Evolutionary conservation across 202 grass and related monocot species (phyloP).

Genomic region (Alloteropsis angusta): DNA sequence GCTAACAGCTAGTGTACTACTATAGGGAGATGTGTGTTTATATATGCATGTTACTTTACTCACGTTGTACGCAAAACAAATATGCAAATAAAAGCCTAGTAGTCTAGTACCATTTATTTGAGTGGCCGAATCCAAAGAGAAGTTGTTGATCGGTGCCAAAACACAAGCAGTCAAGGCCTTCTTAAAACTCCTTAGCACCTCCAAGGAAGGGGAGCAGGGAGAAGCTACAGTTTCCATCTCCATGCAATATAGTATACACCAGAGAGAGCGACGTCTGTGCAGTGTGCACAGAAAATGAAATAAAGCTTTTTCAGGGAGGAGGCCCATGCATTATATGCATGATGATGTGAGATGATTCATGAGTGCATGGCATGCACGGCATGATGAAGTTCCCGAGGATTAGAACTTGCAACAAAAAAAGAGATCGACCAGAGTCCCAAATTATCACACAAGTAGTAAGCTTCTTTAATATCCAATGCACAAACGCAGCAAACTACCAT

Average conservation of each 20-base stretch:
- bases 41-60: background rate
- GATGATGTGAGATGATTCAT: background rate
- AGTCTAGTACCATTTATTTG: background rate
- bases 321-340: background rate
- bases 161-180: background rate
- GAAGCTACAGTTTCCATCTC: constrained; percentile 38
- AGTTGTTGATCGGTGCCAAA: background rate
- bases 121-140: background rate
- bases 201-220: constrained; percentile 23
- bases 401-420: background rate
- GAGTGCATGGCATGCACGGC: background rate
- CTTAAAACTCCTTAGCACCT: constrained; percentile 30
- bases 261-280: background rate
- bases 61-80: constrained; percentile 6
- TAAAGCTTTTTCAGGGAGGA: constrained; percentile 11
- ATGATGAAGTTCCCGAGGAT: background rate
- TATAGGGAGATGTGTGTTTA: background rate
- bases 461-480: constrained; percentile 8
- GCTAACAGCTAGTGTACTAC: background rate
- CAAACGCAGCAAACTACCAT: background rate
- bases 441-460: constrained; percentile 8
- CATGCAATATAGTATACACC: constrained; percentile 4
- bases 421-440: background rate
- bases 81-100: background rate
- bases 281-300: constrained; percentile 24